Evolutionary conservation across 352 stramenopile genomes (phyloP), one percentile per base, ranked within the genome.

Genomic region (Phytopythium mirpurense): DNA sequence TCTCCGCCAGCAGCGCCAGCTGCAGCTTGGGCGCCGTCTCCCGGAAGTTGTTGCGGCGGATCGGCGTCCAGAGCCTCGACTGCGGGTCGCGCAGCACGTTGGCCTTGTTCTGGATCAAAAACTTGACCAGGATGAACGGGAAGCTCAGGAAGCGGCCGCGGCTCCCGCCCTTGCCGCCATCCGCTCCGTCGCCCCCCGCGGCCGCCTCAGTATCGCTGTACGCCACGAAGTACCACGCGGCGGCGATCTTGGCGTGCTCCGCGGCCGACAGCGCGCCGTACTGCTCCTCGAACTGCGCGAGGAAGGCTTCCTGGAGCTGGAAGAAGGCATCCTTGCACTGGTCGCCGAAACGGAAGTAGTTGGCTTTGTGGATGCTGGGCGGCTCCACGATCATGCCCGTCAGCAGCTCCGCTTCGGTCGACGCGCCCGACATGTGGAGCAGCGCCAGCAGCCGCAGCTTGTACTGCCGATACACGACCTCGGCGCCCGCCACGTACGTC

Each of bases 321-420:
- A 78, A 78, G 58, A 87, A 89, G 5, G 60, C 65, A 26, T 94
- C 79, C 34, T 85, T 79, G 35, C 77, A 89, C 35, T 75, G 71
- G 40, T 88, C 82, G 18, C 79, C 77, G 48, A 83, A 89, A 5
- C 82, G 78, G 49, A 92, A 92, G 55, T 92, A 92, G 26, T 92
- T 73, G 5, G 74, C 70, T 27, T 78, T 83, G 51, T 87, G 77
- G 36, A 81, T 59, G 37, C 57, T 86, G 37, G 67, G 62, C 5
- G 70, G 66, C 19, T 86, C 70, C 36, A 88, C 68, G 52, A 89
- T 78, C 74, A 86, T 87, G 11, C 84, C 84, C 16, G 83, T 88
- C 0, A 78, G 72, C 1, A 94, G 67, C 29, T 94, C 82, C 15
- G 74, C 64, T 32, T 93, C 84, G 0, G 59, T 74, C 29, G 65